These are phyloP conservation scores for Pistacia integerrima DNA, from an alignment of 345 rosid genomes.

Conservation along the genomic window DNA sequence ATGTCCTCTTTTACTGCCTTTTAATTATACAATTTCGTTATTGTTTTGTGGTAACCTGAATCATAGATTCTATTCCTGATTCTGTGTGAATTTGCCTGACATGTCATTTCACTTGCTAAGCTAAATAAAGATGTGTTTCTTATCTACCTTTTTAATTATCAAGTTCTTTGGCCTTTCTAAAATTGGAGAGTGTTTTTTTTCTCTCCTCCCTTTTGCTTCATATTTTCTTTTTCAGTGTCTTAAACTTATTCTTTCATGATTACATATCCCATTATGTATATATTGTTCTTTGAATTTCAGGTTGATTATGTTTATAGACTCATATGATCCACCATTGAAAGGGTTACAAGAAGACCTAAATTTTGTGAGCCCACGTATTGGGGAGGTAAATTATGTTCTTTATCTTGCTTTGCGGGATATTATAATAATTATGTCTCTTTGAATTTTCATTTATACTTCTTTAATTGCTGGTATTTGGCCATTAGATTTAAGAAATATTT, in stretches of 20 bases:
- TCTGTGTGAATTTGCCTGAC: neutral
- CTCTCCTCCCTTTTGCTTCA: neutral
- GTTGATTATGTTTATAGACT: conserved; percentile 93
- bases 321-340: conserved; percentile 96
- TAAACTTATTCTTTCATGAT: neutral
- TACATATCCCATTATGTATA: neutral
- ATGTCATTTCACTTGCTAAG: neutral
- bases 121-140: neutral
- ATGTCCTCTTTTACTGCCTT: neutral
- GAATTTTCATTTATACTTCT: neutral
- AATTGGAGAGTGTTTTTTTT: no score
- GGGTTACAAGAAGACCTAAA: conserved; percentile 97
- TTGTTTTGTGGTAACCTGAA: neutral
- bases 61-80: neutral
- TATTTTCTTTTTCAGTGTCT: neutral
- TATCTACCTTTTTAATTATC: neutral
- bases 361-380: conserved; percentile 98
- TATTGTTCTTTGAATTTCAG: conserved; percentile 44
- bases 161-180: neutral
- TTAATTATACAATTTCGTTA: neutral
- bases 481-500: neutral
- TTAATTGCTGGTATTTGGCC: neutral
- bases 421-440: neutral
- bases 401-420: neutral
- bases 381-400: conserved; percentile 70